Evolutionary conservation across 139 green algal species (phyloP).

Genomic region (Chlamydomonas sp.): DNA sequence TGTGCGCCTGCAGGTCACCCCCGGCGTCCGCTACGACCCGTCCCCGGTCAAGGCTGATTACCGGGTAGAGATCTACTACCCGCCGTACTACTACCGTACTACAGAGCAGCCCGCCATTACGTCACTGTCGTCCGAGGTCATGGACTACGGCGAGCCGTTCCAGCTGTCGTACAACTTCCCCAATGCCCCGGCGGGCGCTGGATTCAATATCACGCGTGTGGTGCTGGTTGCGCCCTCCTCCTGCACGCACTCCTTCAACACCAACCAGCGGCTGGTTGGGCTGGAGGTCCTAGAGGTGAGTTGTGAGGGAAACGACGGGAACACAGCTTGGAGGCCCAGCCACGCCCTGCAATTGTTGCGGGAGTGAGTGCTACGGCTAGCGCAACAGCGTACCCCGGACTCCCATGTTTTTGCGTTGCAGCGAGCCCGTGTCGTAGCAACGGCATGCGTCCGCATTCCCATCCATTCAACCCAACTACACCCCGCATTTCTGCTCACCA

Average conservation of each 20-base stretch:
- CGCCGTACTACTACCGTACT: conserved; percentile 24
- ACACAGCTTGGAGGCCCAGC: too few species aligned
- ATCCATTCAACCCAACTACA: too few species aligned
- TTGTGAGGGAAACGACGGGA: too few species aligned
- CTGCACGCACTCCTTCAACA: conserved; percentile 47
- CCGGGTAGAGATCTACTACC: conserved; percentile 44
- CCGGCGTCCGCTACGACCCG: too few species aligned
- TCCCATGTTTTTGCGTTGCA: too few species aligned
- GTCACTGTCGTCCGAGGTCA: background rate
- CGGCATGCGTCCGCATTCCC: too few species aligned
- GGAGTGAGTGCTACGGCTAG: too few species aligned
- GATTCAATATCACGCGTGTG: background rate
- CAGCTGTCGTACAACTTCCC: conserved; percentile 4
- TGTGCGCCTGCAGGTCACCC: too few species aligned
- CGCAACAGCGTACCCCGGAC: too few species aligned
- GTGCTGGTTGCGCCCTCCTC: conserved; percentile 38
- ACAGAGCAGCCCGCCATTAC: conserved; percentile 1
- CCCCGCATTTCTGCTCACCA: too few species aligned
- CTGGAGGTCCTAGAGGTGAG: conserved; percentile 7
- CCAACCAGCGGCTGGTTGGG: conserved; percentile 36
- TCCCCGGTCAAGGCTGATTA: conserved; percentile 36
- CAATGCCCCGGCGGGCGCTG: background rate
- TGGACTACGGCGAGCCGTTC: conserved; percentile 14
- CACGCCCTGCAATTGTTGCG: too few species aligned
- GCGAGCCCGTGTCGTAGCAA: too few species aligned